Evolutionary conservation across 148 eudicot genomes (phyloP), one percentile per base, ranked within the genome.

Genomic region (Silene conica): DNA sequence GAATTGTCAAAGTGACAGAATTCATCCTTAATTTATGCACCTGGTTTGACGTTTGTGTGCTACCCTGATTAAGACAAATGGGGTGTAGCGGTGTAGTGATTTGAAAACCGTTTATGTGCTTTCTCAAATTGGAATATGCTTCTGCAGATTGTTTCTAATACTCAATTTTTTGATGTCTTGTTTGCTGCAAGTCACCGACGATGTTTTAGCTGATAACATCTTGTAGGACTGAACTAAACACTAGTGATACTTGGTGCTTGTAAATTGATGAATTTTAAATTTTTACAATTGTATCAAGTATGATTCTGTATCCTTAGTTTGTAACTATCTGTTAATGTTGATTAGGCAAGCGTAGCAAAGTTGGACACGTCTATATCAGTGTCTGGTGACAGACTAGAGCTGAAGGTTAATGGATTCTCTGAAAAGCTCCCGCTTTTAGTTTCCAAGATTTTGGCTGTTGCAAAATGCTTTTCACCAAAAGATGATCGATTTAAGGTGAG

Each of bases 291-390:
- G 31, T 18, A 34, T 55, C 28, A 34, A 38, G 13, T 56, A 50
- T 6, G 38, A 45, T 57, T 34, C 8, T 12, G 20, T 59, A 41
- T 38, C 11, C 31, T 73, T 23, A 8, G n/a, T 74, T 48, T 78
- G 22, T 74, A 20, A 75, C 55, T 56, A 34, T 38, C 23, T 70
- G 20, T 73, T n/a, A 57, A 72, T 62, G 67, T 34, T 75, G 45
- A 83, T 84, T 85, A 94, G 98, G 98, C 98, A 64, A 88, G 96
- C 77, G 82, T 94, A 66, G 97, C 98, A 10, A 94, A 94, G 87
- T 78, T 94, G 75, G 98, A 94, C 76, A 92, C 96, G 70, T 94
- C 98, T 58, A 86, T 94, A 78, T 91, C 97, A 63, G 74, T 91
- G 72, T 79, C 71, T 71, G 84, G 96, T 46, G 98, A 94, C 78